Evolutionary conservation across 2,329 filamentous ascomycete species (phyloP).

Genomic region (Thelonectria olida): DNA sequence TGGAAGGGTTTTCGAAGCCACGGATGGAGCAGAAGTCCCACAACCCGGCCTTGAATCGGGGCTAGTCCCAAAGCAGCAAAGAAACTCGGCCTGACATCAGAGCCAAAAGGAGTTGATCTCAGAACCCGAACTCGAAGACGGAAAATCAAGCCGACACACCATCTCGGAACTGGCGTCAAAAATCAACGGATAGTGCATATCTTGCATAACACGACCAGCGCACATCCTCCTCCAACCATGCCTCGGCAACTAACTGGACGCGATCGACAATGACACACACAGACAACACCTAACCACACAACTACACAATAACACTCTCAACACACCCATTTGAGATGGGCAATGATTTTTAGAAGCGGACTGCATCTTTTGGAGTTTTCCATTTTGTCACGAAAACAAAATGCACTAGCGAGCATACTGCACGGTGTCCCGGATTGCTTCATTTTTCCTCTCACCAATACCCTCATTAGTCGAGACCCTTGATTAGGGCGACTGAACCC

Average conservation of each 20-base stretch:
- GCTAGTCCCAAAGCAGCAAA: conserved; percentile 18
- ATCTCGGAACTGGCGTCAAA: conserved; percentile 29
- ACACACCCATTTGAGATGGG: conserved; percentile 33
- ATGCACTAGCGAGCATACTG: conserved; percentile 29
- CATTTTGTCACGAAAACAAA: conserved; percentile 14
- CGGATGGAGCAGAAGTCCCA: conserved; percentile 29
- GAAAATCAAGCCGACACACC: conserved; percentile 12
- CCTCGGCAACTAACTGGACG: conserved; percentile 8
- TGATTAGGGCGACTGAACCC: conserved; percentile 20
- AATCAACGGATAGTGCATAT: conserved; percentile 8
- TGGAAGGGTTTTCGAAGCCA: conserved; percentile 41
- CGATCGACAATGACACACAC: not conserved
- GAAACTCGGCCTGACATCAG: conserved; percentile 18
- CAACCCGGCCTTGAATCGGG: conserved; percentile 26
- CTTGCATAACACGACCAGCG: not conserved
- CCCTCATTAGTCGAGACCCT: conserved; percentile 1
- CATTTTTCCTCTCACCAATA: conserved; percentile 14
- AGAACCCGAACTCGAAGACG: conserved; percentile 31
- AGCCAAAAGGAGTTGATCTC: conserved; percentile 12
- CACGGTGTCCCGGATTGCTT: conserved; percentile 32
- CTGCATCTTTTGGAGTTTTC: conserved; percentile 37
- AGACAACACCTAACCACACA: conserved; percentile 1
- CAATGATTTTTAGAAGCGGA: conserved; percentile 38
- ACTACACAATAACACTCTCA: conserved; percentile 17
- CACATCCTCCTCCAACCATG: not conserved